Conservation (phyloP, 805 yeast species). For the Teunomyces tritomae region DNA sequence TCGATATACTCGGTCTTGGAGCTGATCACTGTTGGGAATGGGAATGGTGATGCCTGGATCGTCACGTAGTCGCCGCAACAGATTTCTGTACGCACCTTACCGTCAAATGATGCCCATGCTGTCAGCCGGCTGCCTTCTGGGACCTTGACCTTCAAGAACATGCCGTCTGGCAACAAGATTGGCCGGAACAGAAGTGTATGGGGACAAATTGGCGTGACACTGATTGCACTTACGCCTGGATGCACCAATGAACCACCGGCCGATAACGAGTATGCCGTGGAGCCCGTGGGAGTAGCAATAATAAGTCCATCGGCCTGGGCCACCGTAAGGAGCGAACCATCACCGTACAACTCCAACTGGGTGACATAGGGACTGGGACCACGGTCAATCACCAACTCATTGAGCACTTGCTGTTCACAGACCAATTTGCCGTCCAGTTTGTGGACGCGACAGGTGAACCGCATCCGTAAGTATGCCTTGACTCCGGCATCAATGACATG, state of each 20-base stretch:
- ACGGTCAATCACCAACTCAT: conserved; percentile 87
- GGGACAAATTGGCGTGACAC: conserved; percentile 95
- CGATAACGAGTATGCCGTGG: conserved; percentile 91
- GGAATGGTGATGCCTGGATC: conserved; percentile 81
- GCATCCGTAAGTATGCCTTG: conserved; percentile 73
- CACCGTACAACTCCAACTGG: conserved; percentile 85
- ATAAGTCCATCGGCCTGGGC: conserved; percentile 95
- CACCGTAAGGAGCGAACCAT: conserved; percentile 77
- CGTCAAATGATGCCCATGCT: conserved; percentile 97
- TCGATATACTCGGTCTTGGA: conserved; percentile 77
- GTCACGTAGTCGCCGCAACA: conserved; percentile 81
- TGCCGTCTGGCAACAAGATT: conserved; percentile 88
- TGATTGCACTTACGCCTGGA: conserved; percentile 88
- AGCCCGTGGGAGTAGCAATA: conserved; percentile 92
- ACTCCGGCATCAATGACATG: conserved; percentile 69
- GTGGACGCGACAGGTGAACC: conserved; percentile 77
- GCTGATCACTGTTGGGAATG: conserved; percentile 88
- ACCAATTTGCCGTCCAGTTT: conserved; percentile 50
- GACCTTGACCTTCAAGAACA: conserved; percentile 77
- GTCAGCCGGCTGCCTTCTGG: conserved; percentile 78
- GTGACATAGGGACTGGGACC: conserved; percentile 94
- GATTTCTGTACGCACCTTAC: conserved; percentile 81
- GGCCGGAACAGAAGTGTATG: conserved; percentile 94
- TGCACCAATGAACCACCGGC: conserved; percentile 96
- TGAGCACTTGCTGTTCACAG: conserved; percentile 74